Evolutionary conservation across 805 yeast species (phyloP), one percentile per base, ranked within the genome.

Genomic region (Candida maltosa): DNA sequence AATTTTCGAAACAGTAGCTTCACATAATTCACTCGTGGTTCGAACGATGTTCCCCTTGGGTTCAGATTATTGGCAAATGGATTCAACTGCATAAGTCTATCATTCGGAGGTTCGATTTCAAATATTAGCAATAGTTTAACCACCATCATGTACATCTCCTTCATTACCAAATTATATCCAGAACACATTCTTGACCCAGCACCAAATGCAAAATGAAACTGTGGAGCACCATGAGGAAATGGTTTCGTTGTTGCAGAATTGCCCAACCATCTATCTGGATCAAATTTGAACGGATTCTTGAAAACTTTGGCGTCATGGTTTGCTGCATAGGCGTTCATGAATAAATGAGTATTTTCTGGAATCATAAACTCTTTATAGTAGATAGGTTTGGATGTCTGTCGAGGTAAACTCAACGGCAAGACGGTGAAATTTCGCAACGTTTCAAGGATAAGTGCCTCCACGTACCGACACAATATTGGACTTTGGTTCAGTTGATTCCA

Each of bases 141-240:
- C 14, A 78, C 52, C 12, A 82, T 52, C 4, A 75, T 63, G 47
- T 84, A 85, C 47, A 84, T 60, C 51, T 84, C 88, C 35, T 76
- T 71, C 45, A 69, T 65, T 0, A 88, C 88, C 32, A 84, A 62
- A 35, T 73, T 69, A 31, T 71, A 70, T 0, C 93, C 94, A 0
- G 82, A 69, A 52, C 94, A 85, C 78, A 72, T 78, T 37, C 94
- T 57, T 1, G 81, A 64, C 0, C 94, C 94, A 14, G 75, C 71
- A 1, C 93, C 94, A 56, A 82, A 78, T 4, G 86, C 47, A 35
- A 76, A 61, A 55, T 80, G 80, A 26, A 41, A 34, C 8, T 34
- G 38, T 25, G 25, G 21, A 11, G 24, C 16, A 15, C 29, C 21
- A 16, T 12, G 4, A 5, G 26, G 25, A 35, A 9, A 47, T 36